phyloP scores from a whole-genome alignment of 257 asterid species.

The Ehretia macrophylla region DNA sequence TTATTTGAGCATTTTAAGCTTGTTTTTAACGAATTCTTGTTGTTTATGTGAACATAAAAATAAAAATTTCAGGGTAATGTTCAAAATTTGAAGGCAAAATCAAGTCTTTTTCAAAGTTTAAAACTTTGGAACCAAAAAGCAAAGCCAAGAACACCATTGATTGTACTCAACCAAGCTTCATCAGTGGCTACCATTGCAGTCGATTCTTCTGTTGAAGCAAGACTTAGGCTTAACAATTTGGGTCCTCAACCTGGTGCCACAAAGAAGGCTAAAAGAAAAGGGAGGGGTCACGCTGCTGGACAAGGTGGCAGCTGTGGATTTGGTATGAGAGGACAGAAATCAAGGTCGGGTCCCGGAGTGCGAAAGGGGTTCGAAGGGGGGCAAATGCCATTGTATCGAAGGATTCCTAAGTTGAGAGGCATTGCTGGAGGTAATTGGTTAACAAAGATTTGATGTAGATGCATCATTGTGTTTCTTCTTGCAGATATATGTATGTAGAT shows the following conservation, averaged over 20 bases:
- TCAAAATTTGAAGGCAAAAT: constrained; percentile 38
- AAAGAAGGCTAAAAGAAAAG: constrained; percentile 84
- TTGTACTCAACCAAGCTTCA: constrained; percentile 22
- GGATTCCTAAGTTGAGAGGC: constrained; percentile 81
- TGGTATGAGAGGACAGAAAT: constrained; percentile 84
- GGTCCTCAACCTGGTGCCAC: constrained; percentile 77
- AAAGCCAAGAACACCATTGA: constrained; percentile 27
- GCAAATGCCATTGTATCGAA: constrained; percentile 86
- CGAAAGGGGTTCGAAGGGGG: constrained; percentile 78
- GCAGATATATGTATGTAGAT: background rate
- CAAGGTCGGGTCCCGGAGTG: constrained; percentile 98
- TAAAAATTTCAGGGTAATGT: constrained; percentile 46
- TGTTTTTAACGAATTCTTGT: background rate
- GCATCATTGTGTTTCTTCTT: too few species aligned
- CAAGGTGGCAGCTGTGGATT: constrained; percentile 96
- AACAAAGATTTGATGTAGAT: background rate
- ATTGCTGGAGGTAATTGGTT: constrained; percentile 84
- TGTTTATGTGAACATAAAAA: background rate
- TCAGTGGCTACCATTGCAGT: constrained; percentile 12
- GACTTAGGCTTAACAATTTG: constrained; percentile 75
- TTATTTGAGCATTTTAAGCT: too few species aligned
- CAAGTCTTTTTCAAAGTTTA: constrained; percentile 38
- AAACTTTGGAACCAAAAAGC: constrained; percentile 30
- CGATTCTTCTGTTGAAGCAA: constrained; percentile 14
- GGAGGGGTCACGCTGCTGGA: constrained; percentile 95